Base-by-base conservation (phyloP, 2,329 filamentous ascomycete genomes). In the Ceratocystis alfenasii region DNA sequence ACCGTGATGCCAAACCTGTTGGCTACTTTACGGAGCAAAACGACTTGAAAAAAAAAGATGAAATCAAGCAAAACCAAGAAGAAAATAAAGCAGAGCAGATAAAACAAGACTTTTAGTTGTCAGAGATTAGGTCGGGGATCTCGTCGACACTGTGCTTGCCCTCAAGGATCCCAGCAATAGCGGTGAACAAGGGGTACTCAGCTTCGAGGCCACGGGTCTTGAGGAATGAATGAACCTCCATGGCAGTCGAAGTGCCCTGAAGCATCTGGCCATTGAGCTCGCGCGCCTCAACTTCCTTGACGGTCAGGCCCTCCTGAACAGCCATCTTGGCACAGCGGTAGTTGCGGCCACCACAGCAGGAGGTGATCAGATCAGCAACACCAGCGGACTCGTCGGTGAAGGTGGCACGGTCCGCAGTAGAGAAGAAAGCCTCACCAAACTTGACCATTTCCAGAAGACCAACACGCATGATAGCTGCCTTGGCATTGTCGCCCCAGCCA, bases 351-450 rank as follows among this genome's bases (percentile, higher is more conserved):
- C 91, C 90, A 64, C 86, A 89, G 77, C 91, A 97, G 66, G 88
- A 94, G 1, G 94, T 97, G 73, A 99, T 95, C 70, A 99, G 78
- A 76, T 99, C 94, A 33, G 94, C 94, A 48, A 97, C 91, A 70
- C 94, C 94, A 28, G 90, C 92, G 71, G 89, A 95, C 74, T 96
- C 90, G 74, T 96, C 91, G n/a, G 93, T 97, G 74, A 99, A 97
- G 0, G 94, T 99, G 66, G 83, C 84, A 8, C 88, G 84, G 69
- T 88, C 83, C 30, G 94, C 87, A 0, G 88, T 89, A 72, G 92
- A 83, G 74, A 97, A 99, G 80, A 97, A 99, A 71, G 88, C 85
- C 75, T 92, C 90, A 70, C 93, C 93, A 71, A 99, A 99, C 74
- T 89, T 88, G 72, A 97, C 90, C 87, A 96, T 96, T 78, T 99